Evolutionary conservation across 208 protist species (phyloP), one percentile per base, ranked within the genome.

Genomic region (Endotrypanum monterogeii): DNA sequence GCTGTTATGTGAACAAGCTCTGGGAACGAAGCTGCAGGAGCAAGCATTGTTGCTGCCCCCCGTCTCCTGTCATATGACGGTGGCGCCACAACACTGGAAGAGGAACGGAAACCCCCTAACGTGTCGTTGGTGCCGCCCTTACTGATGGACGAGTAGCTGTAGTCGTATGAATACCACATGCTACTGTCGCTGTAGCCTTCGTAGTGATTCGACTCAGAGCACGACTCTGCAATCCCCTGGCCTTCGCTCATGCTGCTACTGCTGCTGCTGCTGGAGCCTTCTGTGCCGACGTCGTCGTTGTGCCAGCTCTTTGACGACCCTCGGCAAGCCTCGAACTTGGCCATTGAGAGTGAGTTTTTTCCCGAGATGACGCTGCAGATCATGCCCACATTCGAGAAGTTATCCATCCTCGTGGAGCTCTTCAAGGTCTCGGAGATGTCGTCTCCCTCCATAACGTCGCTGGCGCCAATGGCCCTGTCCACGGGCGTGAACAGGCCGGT

Each of bases 111-210:
- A 50, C 50, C 3, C 50, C 30, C 48, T 8, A 6, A 8, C 30
- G 25, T 51, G 46, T 50, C 41, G 46, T 32, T 50, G 20, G 25
- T 56, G 51, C 3, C 14, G 25, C 35, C 30, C 8, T 7, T 23
- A 55, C 52, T 61, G 56, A 32, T 80, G 54, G n/a, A 71, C 41
- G 79, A 73, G 74, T 74, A 79, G 56, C 60, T 73, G 56, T 79
- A 79, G 52, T 9, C 62, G 66, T 76, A 73, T 2, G 70, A 75
- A 57, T 52, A 68, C 28, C 3, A 71, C 25, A 44, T 65, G 11
- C 63, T 28, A 1, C 63, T 39, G 46, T 23, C 18, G 12, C 20
- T 32, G 63, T 16, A 28, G 25, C 3, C 44, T 23, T 39, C n/a
- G 23, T 32, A 28, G 28, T 1, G 14, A 35, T 12, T 30, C 23